Evolutionary conservation across 345 rosid species (phyloP).

Genomic region (Salix koriyanagi): DNA sequence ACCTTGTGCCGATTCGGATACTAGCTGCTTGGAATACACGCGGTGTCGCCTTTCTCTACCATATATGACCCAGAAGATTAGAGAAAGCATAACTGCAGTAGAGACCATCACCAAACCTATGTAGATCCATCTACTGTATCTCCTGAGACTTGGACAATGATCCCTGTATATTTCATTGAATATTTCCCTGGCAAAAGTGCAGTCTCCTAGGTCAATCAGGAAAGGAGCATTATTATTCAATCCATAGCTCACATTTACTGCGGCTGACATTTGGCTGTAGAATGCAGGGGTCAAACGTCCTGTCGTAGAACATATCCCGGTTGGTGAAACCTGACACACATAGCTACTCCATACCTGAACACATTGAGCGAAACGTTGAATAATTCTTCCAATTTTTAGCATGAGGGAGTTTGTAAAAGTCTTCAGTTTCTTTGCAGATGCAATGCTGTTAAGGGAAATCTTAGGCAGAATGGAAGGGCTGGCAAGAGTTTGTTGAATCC

Average conservation of each 20-base stretch:
- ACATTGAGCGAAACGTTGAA: not conserved
- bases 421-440: not conserved
- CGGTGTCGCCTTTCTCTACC: slow-evolving; percentile 63
- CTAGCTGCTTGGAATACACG: slow-evolving; percentile 18
- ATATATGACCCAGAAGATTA: slow-evolving; percentile 70
- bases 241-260: slow-evolving; percentile 52
- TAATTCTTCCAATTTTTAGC: not conserved
- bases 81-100: slow-evolving; percentile 82
- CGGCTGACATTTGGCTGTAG: slow-evolving; percentile 64
- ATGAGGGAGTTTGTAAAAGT: not conserved
- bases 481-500: not conserved
- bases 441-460: not conserved
- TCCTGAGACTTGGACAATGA: slow-evolving; percentile 63
- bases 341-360: slow-evolving; percentile 68
- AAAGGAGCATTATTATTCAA: slow-evolving; percentile 58
- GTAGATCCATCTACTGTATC: slow-evolving; percentile 58
- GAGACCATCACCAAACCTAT: slow-evolving; percentile 68
- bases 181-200: slow-evolving; percentile 72
- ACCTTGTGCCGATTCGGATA: slow-evolving; percentile 1
- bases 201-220: slow-evolving; percentile 65
- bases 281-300: slow-evolving; percentile 76
- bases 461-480: not conserved
- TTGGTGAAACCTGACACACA: slow-evolving; percentile 66
- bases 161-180: slow-evolving; percentile 53
- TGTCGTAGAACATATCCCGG: slow-evolving; percentile 57